Percentiles rank a stretch among this genome's conserved stretches.
Conservation (phyloP, 2,329 filamentous ascomycete species). For the Grosmannia huntii region DNA sequence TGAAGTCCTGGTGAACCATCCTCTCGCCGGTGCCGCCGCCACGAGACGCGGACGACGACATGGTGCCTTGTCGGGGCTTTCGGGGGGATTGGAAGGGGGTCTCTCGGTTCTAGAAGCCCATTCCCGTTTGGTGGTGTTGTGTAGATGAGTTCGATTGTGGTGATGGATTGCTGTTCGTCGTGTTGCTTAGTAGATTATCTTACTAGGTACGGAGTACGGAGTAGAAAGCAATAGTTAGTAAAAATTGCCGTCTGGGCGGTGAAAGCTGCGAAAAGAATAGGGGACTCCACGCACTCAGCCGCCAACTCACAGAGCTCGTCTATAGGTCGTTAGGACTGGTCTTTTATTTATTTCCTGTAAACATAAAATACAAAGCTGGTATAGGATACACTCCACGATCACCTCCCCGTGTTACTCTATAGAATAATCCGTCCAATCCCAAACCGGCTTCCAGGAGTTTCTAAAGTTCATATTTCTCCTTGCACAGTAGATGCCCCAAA, state of each 20-base stretch:
- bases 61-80: conserved; percentile 11
- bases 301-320: background rate
- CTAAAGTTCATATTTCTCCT: background rate
- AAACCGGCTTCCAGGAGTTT: background rate
- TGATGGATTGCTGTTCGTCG: background rate
- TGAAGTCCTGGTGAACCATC: conserved; percentile 84
- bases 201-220: no score
- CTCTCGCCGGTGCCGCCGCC: conserved; percentile 35
- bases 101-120: background rate
- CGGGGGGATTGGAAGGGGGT: no score
- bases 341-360: background rate
- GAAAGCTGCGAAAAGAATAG: background rate
- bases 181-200: background rate
- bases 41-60: conserved; percentile 28
- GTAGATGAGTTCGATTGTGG: background rate
- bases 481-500: background rate
- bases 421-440: background rate
- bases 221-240: background rate
- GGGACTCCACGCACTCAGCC: background rate
- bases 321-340: background rate
- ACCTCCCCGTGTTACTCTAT: conserved; percentile 1
- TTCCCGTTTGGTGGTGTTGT: background rate
- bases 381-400: background rate
- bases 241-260: background rate
- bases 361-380: background rate